Base-by-base conservation (phyloP, 768 basidiomycete species). In the Suillus discolor region DNA sequence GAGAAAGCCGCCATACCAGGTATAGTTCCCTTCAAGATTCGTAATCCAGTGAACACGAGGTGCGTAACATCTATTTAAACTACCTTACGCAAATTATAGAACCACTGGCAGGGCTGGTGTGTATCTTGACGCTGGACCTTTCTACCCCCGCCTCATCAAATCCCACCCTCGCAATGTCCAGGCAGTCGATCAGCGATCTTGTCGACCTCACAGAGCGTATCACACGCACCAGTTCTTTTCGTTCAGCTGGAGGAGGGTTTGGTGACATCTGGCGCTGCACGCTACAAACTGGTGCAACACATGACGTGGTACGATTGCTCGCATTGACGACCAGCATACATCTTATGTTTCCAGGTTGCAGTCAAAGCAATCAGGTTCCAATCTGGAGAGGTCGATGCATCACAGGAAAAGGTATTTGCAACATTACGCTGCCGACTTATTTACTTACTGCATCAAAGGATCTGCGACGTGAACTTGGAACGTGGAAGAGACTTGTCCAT, bases 381-480 rank as follows among this genome's bases (percentile, higher is more conserved):
- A 60, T 11, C 18, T 39, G 49, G 20, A 23, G 62, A 55, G 31
- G 55, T 36, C 57, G 8, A 2, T 41, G 28, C 39, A 47, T n/a
- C 36, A n/a, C 28, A 34, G 2, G 53, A 62, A 23, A 36, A 36
- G 55, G 62, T 62, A 60, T 61, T 34, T 61, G 6, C 25, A 36
- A 36, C 20, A 13, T 11, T 34, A 39, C 25, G 23, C 23, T n/a
- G 62, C 11, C 6, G 15, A 60, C 16, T 4, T 12, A 34, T 28
- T 13, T 20, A 5, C 45, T 36, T 15, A 51, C 38, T 5, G 16
- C 12, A 25, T 28, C 9, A 16, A 54, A 72, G 71, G 41, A 60
- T 18, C 67, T 79, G n/a, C 71, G 69, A 25, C 74, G 78, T 31
- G 78, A 79, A 62, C 62, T 74, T 34, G 61, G 62, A 25, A 71